Conservation (phyloP, 2,329 filamentous ascomycete species). For the Colletotrichum limetticola region DNA sequence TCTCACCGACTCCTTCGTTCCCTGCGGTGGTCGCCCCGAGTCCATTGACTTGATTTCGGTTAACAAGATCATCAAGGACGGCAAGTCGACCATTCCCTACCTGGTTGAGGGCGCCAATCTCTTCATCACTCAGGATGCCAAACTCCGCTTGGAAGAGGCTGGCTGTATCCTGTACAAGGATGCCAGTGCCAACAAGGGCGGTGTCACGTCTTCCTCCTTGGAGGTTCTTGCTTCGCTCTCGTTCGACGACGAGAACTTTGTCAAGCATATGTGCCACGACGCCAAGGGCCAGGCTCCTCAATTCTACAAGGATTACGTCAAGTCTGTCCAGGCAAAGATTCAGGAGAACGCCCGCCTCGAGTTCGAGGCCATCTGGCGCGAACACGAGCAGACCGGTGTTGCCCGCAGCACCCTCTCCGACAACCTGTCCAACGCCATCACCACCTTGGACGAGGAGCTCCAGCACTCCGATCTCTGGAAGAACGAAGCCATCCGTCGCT, state of each 20-base stretch:
- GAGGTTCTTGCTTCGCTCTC: constrained; percentile 95
- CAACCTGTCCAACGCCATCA: constrained; percentile 90
- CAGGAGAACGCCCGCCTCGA: constrained; percentile 91
- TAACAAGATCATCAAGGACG: constrained; percentile 87
- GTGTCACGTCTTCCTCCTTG: constrained; percentile 95
- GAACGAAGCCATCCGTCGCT: constrained; percentile 79
- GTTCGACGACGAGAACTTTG: constrained; percentile 90
- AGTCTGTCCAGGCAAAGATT: constrained; percentile 90
- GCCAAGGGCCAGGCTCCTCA: constrained; percentile 76
- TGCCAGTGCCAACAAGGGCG: constrained; percentile 97
- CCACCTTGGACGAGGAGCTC: constrained; percentile 94
- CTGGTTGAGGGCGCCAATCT: constrained; percentile 98
- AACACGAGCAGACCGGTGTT: constrained; percentile 84
- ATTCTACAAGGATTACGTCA: constrained; percentile 95
- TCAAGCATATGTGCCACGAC: constrained; percentile 93
- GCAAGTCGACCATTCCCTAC: constrained; percentile 89
- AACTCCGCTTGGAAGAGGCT: constrained; percentile 93
- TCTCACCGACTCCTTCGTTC: constrained; percentile 89
- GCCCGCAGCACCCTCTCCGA: constrained; percentile 90
- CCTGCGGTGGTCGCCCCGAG: constrained; percentile 95
- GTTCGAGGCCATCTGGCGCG: constrained; percentile 98
- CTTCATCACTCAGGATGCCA: constrained; percentile 98
- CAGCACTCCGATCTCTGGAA: constrained; percentile 94
- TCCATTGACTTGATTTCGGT: constrained; percentile 94
- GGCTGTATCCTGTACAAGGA: constrained; percentile 97